Conservation (phyloP, 768 basidiomycete genomes). For the Serendipita sp. region DNA sequence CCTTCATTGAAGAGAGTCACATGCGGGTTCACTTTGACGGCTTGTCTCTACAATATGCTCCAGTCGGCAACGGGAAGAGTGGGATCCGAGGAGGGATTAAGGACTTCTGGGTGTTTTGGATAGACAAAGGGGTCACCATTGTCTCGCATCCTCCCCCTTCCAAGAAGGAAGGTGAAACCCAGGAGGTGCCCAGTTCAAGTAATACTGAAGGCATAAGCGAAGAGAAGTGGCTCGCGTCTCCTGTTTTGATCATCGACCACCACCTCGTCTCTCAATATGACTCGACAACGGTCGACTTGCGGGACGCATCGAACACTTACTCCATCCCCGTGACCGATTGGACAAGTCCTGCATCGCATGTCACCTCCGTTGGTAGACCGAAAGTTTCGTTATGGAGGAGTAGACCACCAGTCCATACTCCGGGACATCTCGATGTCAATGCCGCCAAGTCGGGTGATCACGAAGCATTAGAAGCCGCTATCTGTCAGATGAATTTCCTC, state of each 20-base stretch:
- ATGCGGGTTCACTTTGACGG: background rate
- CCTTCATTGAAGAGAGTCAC: background rate
- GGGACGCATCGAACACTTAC: background rate
- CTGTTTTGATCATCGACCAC: slow-evolving; percentile 62
- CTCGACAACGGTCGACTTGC: background rate
- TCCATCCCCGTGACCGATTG: slow-evolving; percentile 32
- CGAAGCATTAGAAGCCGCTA: background rate
- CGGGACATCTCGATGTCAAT: background rate
- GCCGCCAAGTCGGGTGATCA: background rate
- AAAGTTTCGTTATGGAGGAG: slow-evolving; percentile 50
- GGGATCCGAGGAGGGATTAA: background rate
- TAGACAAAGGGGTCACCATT: background rate
- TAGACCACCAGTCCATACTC: slow-evolving; percentile 19
- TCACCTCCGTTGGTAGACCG: slow-evolving; percentile 21
- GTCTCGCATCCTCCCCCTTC: background rate
- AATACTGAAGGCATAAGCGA: background rate
- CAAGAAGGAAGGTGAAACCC: background rate
- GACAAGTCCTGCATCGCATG: slow-evolving; percentile 30
- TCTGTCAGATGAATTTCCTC: slow-evolving; percentile 18
- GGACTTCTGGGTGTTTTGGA: background rate
- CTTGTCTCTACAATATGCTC: background rate
- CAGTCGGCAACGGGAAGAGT: background rate
- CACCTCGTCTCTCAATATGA: slow-evolving; percentile 44
- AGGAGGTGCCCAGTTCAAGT: background rate
- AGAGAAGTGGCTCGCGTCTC: slow-evolving; percentile 25